Evolutionary conservation across 2,329 filamentous ascomycete species (phyloP).

Genomic region (Colletotrichum abscissum): DNA sequence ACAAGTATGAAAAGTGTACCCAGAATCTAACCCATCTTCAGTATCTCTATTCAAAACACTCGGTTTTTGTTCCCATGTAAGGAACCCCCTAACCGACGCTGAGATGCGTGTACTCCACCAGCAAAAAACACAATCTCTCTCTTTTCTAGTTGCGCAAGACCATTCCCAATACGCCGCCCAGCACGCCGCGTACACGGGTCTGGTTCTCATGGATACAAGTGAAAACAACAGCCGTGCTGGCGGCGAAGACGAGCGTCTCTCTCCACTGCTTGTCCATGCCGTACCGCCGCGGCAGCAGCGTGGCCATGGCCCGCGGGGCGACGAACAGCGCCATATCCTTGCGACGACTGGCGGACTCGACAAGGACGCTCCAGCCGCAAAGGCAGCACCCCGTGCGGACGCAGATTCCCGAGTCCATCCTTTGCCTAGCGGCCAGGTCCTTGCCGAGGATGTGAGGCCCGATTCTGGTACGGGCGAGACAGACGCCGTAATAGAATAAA

Average conservation of each 20-base stretch:
- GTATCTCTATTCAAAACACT: not conserved
- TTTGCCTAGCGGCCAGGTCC: conserved; percentile 58
- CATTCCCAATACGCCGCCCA: conserved; percentile 69
- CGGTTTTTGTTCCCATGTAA: not conserved
- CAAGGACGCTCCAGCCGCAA: conserved; percentile 85
- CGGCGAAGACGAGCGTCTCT: conserved; percentile 74
- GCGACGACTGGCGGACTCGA: conserved; percentile 73
- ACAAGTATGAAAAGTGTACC: not conserved
- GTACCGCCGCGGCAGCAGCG: conserved; percentile 79
- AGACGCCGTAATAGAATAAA: conserved; percentile 88
- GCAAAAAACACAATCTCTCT: not conserved
- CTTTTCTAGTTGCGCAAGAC: conserved; percentile 54
- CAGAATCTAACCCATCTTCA: conserved; percentile 3
- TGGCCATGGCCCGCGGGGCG: conserved; percentile 80
- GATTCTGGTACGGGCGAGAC: conserved; percentile 78
- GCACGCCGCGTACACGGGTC: conserved; percentile 72
- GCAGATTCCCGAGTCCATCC: conserved; percentile 73
- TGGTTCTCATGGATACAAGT: conserved; percentile 73
- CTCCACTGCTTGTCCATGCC: conserved; percentile 70
- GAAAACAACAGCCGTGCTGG: conserved; percentile 77
- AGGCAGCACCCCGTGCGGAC: conserved; percentile 77
- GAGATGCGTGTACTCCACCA: not conserved
- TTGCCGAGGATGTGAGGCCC: conserved; percentile 76
- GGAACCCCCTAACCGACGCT: not conserved
- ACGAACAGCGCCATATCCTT: conserved; percentile 86